Evolutionary conservation across 2,329 filamentous ascomycete genomes (phyloP).

Genomic region (Fusarium oxysporum): DNA sequence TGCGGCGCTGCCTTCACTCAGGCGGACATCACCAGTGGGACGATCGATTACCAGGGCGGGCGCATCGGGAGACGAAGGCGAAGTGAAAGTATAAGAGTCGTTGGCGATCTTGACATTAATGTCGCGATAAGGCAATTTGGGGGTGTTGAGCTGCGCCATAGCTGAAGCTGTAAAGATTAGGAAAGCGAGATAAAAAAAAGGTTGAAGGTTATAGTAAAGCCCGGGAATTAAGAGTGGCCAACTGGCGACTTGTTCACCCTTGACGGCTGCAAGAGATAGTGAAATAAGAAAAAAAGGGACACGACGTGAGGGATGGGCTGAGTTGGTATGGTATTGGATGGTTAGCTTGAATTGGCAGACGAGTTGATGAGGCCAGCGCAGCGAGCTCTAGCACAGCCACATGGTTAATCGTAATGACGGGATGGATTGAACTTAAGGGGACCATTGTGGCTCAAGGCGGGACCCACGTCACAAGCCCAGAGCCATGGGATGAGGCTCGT

Average conservation of each 20-base stretch:
- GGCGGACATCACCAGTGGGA: slow-evolving; percentile 88
- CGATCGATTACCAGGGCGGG: slow-evolving; percentile 90
- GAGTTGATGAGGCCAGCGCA: slow-evolving; percentile 46
- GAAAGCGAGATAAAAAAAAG: slow-evolving; percentile 13
- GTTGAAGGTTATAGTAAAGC: slow-evolving; percentile 15
- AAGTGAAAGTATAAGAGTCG: slow-evolving; percentile 95
- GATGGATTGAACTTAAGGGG: slow-evolving; percentile 4
- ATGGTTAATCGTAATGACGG: slow-evolving; percentile 27
- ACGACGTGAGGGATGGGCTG: slow-evolving; percentile 38
- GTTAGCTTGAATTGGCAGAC: slow-evolving; percentile 29
- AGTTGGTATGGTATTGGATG: slow-evolving; percentile 27
- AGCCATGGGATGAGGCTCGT: slow-evolving; percentile 20
- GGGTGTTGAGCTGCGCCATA: slow-evolving; percentile 53
- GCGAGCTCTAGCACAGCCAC: slow-evolving; percentile 47
- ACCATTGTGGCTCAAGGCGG: slow-evolving; percentile 17
- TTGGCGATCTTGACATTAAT: slow-evolving; percentile 95
- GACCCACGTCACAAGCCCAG: slow-evolving; percentile 36
- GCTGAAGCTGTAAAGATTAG: slow-evolving; percentile 29
- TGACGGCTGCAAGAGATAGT: slow-evolving; percentile 29
- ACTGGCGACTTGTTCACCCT: slow-evolving; percentile 36
- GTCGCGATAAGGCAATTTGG: slow-evolving; percentile 82
- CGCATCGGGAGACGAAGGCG: slow-evolving; percentile 90
- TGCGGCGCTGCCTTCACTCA: slow-evolving; percentile 82
- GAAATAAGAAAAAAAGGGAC: slow-evolving; percentile 36
- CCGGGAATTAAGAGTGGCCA: slow-evolving; percentile 31